Evolutionary conservation across 768 basidiomycete genomes (phyloP).

Genomic region (Fomitopsis pulvina): DNA sequence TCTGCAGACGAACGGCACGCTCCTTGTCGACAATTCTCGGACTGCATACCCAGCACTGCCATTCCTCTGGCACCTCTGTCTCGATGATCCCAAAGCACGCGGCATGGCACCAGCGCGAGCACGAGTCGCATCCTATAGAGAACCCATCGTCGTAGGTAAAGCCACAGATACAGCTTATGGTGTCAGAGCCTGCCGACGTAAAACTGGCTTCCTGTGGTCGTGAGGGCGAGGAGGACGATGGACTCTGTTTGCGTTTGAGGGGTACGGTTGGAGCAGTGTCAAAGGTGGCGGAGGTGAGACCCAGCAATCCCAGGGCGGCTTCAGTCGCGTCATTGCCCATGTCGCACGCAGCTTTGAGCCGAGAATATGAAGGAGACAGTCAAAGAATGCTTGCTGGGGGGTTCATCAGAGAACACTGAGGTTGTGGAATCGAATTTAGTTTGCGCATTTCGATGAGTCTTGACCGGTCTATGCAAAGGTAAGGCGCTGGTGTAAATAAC

Average conservation of each 20-base stretch:
- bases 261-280: constrained; percentile 27
- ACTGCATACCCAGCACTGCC: constrained; percentile 67
- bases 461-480: background rate
- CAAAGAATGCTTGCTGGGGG: background rate
- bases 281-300: constrained; percentile 35
- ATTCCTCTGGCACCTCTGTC: constrained; percentile 63
- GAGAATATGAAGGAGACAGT: background rate
- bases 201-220: background rate
- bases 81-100: constrained; percentile 65
- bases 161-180: constrained; percentile 70
- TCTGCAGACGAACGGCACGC: constrained; percentile 39
- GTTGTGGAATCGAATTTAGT: background rate
- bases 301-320: constrained; percentile 47
- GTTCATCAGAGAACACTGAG: background rate
- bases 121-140: constrained; percentile 79
- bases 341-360: background rate
- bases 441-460: background rate
- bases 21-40: constrained; percentile 43
- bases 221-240: constrained; percentile 4
- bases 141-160: constrained; percentile 74
- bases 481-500: constrained; percentile 1
- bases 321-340: constrained; percentile 54
- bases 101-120: constrained; percentile 79
- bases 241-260: constrained; percentile 30
- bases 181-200: constrained; percentile 29